These are phyloP conservation scores for Arachis monticola DNA, from an alignment of 331 rosid genomes.

Conservation along the genomic window DNA sequence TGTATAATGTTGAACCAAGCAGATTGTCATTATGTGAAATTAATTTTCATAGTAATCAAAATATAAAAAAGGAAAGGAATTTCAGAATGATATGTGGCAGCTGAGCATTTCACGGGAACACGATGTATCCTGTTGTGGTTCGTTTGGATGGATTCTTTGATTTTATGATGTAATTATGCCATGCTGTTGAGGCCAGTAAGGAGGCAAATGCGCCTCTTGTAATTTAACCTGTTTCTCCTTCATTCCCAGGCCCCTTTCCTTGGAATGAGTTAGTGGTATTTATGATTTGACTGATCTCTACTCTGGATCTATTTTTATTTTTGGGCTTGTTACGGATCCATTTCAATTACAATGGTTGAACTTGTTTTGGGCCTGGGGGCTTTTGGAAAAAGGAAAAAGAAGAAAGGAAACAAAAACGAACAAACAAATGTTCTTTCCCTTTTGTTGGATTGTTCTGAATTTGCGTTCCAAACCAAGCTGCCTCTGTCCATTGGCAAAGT, in stretches of 20 bases:
- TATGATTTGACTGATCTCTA: too few relatives aligned
- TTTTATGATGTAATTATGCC: slow-evolving; percentile 28
- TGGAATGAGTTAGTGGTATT: not conserved
- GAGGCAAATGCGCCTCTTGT: slow-evolving; percentile 11
- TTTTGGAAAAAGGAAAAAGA: not conserved
- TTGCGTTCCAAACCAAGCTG: too few relatives aligned
- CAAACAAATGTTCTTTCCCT: too few relatives aligned
- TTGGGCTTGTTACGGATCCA: too few relatives aligned
- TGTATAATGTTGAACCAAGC: slow-evolving; percentile 3
- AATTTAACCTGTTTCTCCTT: slow-evolving; percentile 10
- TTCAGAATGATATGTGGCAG: slow-evolving; percentile 32
- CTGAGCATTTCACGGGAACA: slow-evolving; percentile 30
- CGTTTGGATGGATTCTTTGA: slow-evolving; percentile 5
- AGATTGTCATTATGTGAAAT: slow-evolving; percentile 26
- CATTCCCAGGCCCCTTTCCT: not conserved
- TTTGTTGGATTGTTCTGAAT: too few relatives aligned
- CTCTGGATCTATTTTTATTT: too few relatives aligned
- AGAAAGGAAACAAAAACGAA: not conserved
- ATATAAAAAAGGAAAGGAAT: not conserved
- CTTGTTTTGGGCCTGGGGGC: not conserved
- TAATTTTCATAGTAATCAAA: slow-evolving; percentile 8
- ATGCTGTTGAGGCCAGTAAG: slow-evolving; percentile 3
- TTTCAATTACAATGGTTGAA: not conserved
- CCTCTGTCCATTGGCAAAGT: too few relatives aligned
- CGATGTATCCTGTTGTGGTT: slow-evolving; percentile 22